These are phyloP conservation scores for Hymenoscyphus salicellus DNA, from an alignment of 2,329 filamentous ascomycete genomes.

Conservation along the genomic window DNA sequence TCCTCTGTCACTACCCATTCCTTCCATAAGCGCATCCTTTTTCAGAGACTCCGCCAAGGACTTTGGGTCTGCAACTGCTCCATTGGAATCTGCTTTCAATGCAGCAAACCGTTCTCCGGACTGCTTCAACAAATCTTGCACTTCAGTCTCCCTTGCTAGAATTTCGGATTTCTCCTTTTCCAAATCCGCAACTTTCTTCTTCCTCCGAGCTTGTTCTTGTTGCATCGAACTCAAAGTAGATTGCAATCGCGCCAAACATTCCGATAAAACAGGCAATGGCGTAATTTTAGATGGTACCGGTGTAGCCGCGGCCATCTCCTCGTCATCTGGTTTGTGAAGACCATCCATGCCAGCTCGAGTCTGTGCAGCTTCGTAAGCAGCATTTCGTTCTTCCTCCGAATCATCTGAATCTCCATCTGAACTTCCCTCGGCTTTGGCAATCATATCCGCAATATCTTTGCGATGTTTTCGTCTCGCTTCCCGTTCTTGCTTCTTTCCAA, in stretches of 20 bases:
- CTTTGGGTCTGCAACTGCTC: slow-evolving; percentile 31
- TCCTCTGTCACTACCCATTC: slow-evolving; percentile 32
- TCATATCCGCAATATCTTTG: slow-evolving; percentile 78
- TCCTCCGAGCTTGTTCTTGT: slow-evolving; percentile 56
- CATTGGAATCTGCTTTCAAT: slow-evolving; percentile 48
- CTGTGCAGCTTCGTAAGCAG: slow-evolving; percentile 84
- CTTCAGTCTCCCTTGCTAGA: slow-evolving; percentile 67
- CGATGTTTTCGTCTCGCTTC: slow-evolving; percentile 65
- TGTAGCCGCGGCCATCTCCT: slow-evolving; percentile 36
- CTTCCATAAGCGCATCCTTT: slow-evolving; percentile 12
- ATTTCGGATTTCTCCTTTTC: slow-evolving; percentile 68
- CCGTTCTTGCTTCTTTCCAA: slow-evolving; percentile 75
- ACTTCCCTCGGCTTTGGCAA: slow-evolving; percentile 71
- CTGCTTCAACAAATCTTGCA: slow-evolving; percentile 77
- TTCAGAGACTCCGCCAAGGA: slow-evolving; percentile 16
- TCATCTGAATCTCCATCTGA: slow-evolving; percentile 65
- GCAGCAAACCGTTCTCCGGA: slow-evolving; percentile 70
- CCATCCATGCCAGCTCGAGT: slow-evolving; percentile 83
- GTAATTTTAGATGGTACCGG: slow-evolving; percentile 60
- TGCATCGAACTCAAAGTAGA: slow-evolving; percentile 62
- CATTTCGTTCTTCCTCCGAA: slow-evolving; percentile 66
- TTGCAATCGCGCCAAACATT: slow-evolving; percentile 63
- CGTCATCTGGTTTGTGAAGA: slow-evolving; percentile 46
- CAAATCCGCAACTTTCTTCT: slow-evolving; percentile 62
- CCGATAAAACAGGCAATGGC: slow-evolving; percentile 70